phyloP scores from a whole-genome alignment of 352 stramenopile genomes.

The Phytophthora crassamura region DNA sequence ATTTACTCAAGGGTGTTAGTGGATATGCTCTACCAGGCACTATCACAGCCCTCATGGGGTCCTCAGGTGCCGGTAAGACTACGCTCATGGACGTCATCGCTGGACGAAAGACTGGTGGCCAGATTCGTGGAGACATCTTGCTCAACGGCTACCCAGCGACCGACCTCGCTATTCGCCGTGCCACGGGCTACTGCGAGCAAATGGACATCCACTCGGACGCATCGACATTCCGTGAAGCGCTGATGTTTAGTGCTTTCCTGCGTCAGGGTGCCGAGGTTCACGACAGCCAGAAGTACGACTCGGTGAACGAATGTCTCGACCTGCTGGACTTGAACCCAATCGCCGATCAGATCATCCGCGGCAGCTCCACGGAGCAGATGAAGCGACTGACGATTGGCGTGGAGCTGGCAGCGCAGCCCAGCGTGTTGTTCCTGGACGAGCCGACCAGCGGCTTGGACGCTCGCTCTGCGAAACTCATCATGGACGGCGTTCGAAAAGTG shows the following conservation, averaged over 20 bases:
- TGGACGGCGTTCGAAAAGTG: conserved; percentile 78
- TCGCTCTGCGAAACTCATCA: conserved; percentile 71
- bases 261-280: conserved; percentile 35
- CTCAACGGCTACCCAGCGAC: conserved; percentile 78
- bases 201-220: too few species aligned
- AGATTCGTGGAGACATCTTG: conserved; percentile 72
- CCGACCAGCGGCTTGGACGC: conserved; percentile 85
- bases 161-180: conserved; percentile 29
- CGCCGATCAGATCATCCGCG: conserved; percentile 41
- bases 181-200: conserved; percentile 62
- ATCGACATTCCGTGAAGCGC: too few species aligned
- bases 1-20: conserved; percentile 50
- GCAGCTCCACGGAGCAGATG: conserved; percentile 45
- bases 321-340: conserved; percentile 34
- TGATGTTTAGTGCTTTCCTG: conserved; percentile 84
- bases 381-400: conserved; percentile 51
- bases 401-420: conserved; percentile 76
- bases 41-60: conserved; percentile 60
- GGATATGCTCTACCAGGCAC: conserved; percentile 45
- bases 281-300: conserved; percentile 25
- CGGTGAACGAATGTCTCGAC: conserved; percentile 33
- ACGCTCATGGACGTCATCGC: conserved; percentile 94
- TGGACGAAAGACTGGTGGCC: conserved; percentile 84
- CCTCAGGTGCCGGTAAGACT: conserved; percentile 83
- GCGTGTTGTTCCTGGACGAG: conserved; percentile 77